Conservation (phyloP, 305 asterid species). For the Solanum chacoense region DNA sequence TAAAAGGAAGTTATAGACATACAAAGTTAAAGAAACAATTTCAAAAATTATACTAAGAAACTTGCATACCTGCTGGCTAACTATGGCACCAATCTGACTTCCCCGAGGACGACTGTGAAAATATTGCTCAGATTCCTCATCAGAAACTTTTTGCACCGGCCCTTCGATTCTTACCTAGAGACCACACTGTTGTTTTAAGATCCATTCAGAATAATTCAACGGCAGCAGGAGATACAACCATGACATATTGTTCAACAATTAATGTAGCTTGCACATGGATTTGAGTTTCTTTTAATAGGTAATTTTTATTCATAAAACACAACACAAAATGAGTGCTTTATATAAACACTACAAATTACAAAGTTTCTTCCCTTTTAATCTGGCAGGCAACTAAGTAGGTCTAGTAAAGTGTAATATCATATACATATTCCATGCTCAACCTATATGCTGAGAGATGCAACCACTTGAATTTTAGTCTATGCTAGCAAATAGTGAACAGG, state of each 20-base stretch:
- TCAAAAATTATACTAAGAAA: constrained; percentile 1
- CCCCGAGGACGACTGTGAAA: constrained; percentile 96
- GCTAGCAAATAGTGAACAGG: background rate
- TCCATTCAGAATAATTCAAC: background rate
- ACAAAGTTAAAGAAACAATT: constrained; percentile 1
- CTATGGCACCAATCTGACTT: constrained; percentile 93
- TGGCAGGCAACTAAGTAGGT: background rate
- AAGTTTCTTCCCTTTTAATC: background rate
- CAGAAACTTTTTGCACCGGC: constrained; percentile 67
- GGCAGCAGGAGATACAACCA: background rate
- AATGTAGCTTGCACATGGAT: background rate
- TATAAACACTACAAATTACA: background rate
- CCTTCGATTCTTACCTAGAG: constrained; percentile 93
- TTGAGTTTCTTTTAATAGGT: background rate
- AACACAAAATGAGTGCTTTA: background rate
- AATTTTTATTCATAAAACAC: background rate
- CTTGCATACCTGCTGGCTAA: constrained; percentile 68
- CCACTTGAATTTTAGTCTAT: background rate
- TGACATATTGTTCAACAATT: background rate
- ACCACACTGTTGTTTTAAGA: background rate
- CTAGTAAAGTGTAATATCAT: background rate
- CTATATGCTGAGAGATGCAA: background rate
- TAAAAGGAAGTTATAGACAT: background rate
- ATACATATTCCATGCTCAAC: background rate
- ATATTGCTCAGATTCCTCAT: constrained; percentile 78